Evolutionary conservation across 208 protist species (phyloP).

Genomic region (Leishmania tarentolae): DNA sequence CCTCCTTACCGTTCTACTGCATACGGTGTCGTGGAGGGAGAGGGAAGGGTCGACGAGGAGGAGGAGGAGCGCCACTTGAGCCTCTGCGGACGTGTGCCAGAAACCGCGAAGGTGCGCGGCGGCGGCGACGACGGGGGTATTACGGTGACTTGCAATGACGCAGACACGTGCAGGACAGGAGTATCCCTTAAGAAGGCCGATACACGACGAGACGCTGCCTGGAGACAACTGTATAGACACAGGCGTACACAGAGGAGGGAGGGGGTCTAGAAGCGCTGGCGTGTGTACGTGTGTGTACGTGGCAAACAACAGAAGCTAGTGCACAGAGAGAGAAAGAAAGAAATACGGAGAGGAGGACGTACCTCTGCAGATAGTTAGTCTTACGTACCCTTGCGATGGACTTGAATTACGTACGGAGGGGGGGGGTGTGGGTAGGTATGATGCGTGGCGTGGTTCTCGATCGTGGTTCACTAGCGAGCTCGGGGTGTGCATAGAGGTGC

Average conservation of each 20-base stretch:
- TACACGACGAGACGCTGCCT: too few species aligned
- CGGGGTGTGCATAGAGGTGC: background rate
- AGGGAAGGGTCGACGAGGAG: background rate
- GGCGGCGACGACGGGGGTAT: too few species aligned
- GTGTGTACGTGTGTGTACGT: background rate
- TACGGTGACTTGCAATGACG: too few species aligned
- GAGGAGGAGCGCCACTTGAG: too few species aligned
- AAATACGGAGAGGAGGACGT: background rate
- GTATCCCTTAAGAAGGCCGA: too few species aligned
- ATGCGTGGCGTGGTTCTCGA: background rate
- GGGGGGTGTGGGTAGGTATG: background rate
- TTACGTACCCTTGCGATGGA: background rate
- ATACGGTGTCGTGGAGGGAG: too few species aligned
- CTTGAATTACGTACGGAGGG: background rate
- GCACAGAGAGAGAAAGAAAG: background rate
- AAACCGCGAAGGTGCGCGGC: background rate
- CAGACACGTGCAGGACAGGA: too few species aligned
- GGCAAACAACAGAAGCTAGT: background rate
- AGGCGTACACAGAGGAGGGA: background rate
- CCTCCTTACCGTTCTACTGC: too few species aligned
- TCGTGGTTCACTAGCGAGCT: background rate
- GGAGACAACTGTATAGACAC: background rate
- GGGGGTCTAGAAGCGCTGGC: background rate
- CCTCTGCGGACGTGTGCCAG: background rate
- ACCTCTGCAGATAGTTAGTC: background rate